phyloP scores from a whole-genome alignment of 805 yeast genomes.

The Debaryomyces castellii region DNA sequence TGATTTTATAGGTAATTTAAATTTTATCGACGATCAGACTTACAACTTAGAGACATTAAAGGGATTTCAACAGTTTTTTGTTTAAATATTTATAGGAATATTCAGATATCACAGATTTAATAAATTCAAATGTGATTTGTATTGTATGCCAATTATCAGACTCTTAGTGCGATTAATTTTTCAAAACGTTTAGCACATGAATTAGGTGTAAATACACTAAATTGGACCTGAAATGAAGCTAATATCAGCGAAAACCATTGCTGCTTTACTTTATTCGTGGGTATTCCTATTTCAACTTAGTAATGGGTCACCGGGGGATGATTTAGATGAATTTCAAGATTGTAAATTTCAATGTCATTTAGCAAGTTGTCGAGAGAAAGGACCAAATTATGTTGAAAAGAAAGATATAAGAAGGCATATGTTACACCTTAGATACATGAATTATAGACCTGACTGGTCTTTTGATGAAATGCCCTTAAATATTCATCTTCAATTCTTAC shows the following conservation, averaged over 20 bases:
- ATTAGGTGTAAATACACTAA: neutral
- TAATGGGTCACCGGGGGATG: conserved; percentile 60
- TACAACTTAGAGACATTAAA: conserved; percentile 11
- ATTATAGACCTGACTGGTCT: conserved; percentile 30
- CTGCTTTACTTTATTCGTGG: neutral
- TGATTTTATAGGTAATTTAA: conserved; percentile 8
- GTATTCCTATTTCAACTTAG: neutral
- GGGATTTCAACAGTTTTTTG: conserved; percentile 19
- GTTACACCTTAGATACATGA: conserved; percentile 14
- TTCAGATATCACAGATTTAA: too few relatives aligned
- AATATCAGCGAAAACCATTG: neutral
- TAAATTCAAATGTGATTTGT: too few relatives aligned
- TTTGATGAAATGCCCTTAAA: conserved; percentile 44
- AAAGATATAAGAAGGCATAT: conserved; percentile 4
- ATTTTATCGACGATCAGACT: conserved; percentile 12
- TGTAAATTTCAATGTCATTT: conserved; percentile 53
- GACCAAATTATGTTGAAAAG: conserved; percentile 13
- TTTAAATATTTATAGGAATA: neutral
- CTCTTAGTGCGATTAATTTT: neutral
- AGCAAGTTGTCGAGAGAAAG: conserved; percentile 33
- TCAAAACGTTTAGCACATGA: neutral
- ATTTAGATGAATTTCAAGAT: conserved; percentile 52
- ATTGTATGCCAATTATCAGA: neutral
- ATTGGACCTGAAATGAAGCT: neutral
- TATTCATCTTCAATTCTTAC: conserved; percentile 42